Evolutionary conservation across 805 yeast genomes (phyloP), one percentile per base, ranked within the genome.

Genomic region (Saccharomycopsis sp.): DNA sequence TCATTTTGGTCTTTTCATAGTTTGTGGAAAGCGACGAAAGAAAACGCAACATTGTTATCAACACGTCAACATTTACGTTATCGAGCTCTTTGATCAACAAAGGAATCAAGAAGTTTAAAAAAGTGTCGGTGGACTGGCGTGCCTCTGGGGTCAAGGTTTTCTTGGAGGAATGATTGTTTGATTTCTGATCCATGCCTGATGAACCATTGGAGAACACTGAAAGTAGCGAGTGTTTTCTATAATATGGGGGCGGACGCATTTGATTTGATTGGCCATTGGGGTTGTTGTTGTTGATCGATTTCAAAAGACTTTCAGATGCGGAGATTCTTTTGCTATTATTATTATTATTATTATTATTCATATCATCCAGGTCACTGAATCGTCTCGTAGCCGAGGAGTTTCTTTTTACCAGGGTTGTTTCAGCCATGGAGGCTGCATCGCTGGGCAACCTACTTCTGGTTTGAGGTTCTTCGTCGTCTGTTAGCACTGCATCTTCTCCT

Each of bases 1-100:
- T 52, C 68, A 64, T 64, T 45, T 59, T 60, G 12, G 68, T 63
- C 25, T 52, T 50, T 17, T 48, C 41, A 19, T 32, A 41, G 30
- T 41, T 45, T 18, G 19, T 17, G 13, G 45, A 36, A 8, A 45
- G 25, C 15, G 16, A 16, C 8, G 42, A 32, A 10, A 45, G 25
- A 26, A 41, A 45, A 20, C 22, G 22, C 12, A 45, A 22, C 5
- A 45, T 38, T 19, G 23, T 40, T 9, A 45, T 22, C n/a, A 45
- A 30, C 2, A 45, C 39, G 22, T 38, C 45, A 19, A 41, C 13
- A 25, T 38, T 45, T 7, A 33, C 30, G 5, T 17, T 7, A 25
- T 32, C 34, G 19, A 41, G 22, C 13, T 41, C 22, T 9, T 22
- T 21, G 26, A 21, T 16, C 19, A 41, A 29, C n/a, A 34, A n/a